Base-by-base conservation (phyloP, 345 rosid genomes). In the Eucalyptus pumila region DNA sequence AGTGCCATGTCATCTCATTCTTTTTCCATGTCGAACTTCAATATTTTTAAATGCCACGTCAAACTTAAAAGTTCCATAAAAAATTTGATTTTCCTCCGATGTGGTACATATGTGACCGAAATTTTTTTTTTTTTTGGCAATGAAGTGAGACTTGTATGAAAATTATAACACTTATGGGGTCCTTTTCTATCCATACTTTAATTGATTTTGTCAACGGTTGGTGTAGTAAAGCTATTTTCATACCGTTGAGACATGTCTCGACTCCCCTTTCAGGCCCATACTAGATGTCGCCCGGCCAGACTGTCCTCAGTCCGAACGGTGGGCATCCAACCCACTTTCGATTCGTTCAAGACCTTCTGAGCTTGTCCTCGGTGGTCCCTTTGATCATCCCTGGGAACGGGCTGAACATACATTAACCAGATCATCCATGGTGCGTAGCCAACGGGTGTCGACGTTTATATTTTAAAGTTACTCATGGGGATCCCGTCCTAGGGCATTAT, bases 71-170 rank as follows among this genome's bases (percentile, higher is more conserved):
- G 1, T 51, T 51, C 23, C 56, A 51, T 51, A 51, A 51, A 51
- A 51, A 17, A 19, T 52, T 52, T 4, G 2, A 52, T 52, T 52
- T 19, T 52, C 56, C 2, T 52, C 2, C 10, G 4, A 17, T 1
- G 2, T 52, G 56, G 2, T 4, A 52, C 56, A 1, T 4, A 52
- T 3, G 24, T 52, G 56, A 19, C 1, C 1, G 1, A 19, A 52
- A 51, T n/a, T n/a, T n/a, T n/a, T n/a, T n/a, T n/a, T n/a, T n/a
- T n/a, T 52, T 52, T 2, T 21, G 2, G 0, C 1, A 52, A 52
- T 52, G 56, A 52, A 19, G 24, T 52, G 56, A 52, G 24, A 52
- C 56, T 52, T 52, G 56, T 52, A 17, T 52, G 56, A 52, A 2
- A 17, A 2, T 51, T 3, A 52, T 52, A 17, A 19, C 56, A 52